These are phyloP conservation scores for Colletotrichum somersetense DNA, from an alignment of 2,329 filamentous ascomycete species.

Conservation along the genomic window DNA sequence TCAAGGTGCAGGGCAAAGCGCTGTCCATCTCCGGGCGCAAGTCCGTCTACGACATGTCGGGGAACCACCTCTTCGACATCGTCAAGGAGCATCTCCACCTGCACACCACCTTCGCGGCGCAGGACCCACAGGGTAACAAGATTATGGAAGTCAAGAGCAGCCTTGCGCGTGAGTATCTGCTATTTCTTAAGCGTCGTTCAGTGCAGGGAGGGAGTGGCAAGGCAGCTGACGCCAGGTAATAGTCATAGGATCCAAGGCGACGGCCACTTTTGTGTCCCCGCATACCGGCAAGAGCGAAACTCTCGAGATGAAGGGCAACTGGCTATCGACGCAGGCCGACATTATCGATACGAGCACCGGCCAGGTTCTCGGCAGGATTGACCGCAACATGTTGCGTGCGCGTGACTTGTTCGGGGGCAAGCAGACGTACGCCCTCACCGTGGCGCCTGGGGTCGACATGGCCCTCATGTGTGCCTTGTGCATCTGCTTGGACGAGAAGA, in stretches of 20 bases:
- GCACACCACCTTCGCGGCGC: constrained; percentile 64
- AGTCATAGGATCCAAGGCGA: constrained; percentile 68
- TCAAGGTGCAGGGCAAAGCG: constrained; percentile 68
- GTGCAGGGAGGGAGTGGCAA: background rate
- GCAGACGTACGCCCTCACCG: constrained; percentile 74
- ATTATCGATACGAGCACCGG: constrained; percentile 67
- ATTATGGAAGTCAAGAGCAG: constrained; percentile 67
- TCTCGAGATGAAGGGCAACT: constrained; percentile 72
- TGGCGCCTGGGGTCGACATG: constrained; percentile 76
- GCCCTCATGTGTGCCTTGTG: constrained; percentile 75
- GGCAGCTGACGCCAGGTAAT: constrained; percentile 45
- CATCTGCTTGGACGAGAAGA: constrained; percentile 76
- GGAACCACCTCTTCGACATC: constrained; percentile 70
- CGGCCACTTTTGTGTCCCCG: constrained; percentile 67
- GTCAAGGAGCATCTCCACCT: constrained; percentile 64
- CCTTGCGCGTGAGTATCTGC: constrained; percentile 6
- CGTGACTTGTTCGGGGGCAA: constrained; percentile 70
- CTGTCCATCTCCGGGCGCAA: constrained; percentile 68
- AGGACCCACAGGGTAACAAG: constrained; percentile 59
- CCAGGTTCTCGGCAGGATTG: constrained; percentile 68
- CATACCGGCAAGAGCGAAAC: constrained; percentile 57
- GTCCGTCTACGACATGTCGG: constrained; percentile 65
- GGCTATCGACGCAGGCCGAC: constrained; percentile 67
- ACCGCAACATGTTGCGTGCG: constrained; percentile 68
- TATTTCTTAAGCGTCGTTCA: background rate